Conservation (phyloP, 805 yeast species). For the Wickerhamiella nectarea region DNA sequence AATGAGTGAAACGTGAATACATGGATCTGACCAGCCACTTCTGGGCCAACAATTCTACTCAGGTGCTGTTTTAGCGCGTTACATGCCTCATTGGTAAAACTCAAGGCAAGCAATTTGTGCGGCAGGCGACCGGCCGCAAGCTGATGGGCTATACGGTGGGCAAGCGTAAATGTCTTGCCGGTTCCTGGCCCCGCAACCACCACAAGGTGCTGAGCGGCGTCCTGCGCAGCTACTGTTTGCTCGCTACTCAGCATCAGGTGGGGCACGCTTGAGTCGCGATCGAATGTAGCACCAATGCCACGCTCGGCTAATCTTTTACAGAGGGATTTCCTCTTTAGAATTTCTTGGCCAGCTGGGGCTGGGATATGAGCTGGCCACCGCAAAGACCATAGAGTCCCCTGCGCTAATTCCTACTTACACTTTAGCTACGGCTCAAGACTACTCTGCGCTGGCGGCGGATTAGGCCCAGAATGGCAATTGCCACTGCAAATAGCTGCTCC, state of each 20-base stretch:
- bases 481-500: conserved; percentile 59
- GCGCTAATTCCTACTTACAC: too few species aligned
- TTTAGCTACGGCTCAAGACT: too few species aligned
- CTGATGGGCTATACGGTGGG: conserved; percentile 64
- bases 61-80: neutral
- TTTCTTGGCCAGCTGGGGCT: too few species aligned
- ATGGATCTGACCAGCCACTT: conserved; percentile 27
- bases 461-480: conserved; percentile 40
- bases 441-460: conserved; percentile 18
- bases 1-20: conserved; percentile 89
- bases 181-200: conserved; percentile 58
- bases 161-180: conserved; percentile 71
- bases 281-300: too few species aligned
- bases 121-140: conserved; percentile 44
- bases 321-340: too few species aligned
- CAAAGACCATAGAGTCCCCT: too few species aligned
- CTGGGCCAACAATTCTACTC: neutral
- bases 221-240: conserved; percentile 35
- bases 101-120: conserved; percentile 59
- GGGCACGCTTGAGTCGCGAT: too few species aligned
- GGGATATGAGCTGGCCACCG: too few species aligned
- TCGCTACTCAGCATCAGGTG: conserved; percentile 26
- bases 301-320: too few species aligned
- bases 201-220: conserved; percentile 34
- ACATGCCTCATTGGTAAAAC: conserved; percentile 78